phyloP scores from a whole-genome alignment of 495 filamentous ascomycete species.

The Penicillium manginii region DNA sequence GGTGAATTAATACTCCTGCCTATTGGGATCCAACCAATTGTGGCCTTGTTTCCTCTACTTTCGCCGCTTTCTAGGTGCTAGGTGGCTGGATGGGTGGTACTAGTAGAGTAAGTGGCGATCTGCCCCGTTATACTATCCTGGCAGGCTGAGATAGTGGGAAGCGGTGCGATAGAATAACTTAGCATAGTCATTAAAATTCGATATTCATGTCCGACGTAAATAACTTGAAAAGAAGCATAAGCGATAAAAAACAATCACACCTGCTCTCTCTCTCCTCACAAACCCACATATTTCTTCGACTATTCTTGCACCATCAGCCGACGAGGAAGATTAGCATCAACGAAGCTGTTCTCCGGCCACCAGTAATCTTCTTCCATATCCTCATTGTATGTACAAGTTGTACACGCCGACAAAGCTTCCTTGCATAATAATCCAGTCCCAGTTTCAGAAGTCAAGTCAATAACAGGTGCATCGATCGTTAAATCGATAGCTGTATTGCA shows the following conservation, averaged over 20 bases:
- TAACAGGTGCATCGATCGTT: background rate
- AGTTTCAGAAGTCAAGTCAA: background rate
- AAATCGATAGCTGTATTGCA: background rate
- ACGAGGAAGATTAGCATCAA: conserved; percentile 36
- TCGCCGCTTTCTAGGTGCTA: too few relatives aligned
- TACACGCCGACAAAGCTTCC: background rate
- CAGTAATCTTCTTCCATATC: conserved; percentile 48
- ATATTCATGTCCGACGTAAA: too few relatives aligned
- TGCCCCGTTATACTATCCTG: too few relatives aligned
- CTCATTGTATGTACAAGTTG: conserved; percentile 13
- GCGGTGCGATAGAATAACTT: too few relatives aligned
- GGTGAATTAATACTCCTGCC: background rate
- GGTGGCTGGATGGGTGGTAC: too few relatives aligned
- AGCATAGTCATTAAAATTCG: too few relatives aligned
- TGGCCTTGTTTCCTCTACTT: too few relatives aligned
- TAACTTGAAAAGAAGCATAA: too few relatives aligned
- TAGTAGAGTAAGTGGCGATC: too few relatives aligned
- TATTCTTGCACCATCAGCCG: background rate
- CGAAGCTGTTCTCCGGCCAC: conserved; percentile 43
- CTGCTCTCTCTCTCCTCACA: too few relatives aligned
- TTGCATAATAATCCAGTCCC: background rate
- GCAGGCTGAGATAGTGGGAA: too few relatives aligned
- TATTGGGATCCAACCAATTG: background rate
- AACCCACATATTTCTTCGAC: background rate
- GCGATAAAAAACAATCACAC: too few relatives aligned